Evolutionary conservation across 441 rosid genomes (phyloP), one percentile per base, ranked within the genome.

Genomic region (Bocquillonia castaneifolia): DNA sequence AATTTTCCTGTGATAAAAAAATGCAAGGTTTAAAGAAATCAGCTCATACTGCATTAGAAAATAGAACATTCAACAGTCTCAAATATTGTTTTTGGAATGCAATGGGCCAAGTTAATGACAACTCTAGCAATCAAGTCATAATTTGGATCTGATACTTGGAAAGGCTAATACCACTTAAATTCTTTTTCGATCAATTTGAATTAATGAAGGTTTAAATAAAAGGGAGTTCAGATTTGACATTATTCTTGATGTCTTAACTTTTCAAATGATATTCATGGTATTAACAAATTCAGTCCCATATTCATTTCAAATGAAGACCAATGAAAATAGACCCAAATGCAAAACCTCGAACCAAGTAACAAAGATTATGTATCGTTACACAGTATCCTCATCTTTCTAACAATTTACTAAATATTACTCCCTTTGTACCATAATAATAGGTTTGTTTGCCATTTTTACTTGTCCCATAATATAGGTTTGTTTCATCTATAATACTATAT

Each of bases 1-100:
- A 82, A 66, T 82, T 86, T 83, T 94, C 99, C 99, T 94, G 77
- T 18, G 40, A 51, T 67, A 73, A 59, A 72, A 69, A 62, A 62
- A 63, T 44, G n/a, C 31, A 58, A 29, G 3, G 22, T 18, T 28
- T 28, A 25, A 34, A 44, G 32, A 50, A 36, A 44, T 34, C 42
- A 53, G 62, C 31, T 34, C 36, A 23, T 22, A 0, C 17, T 53
- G 42, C 10, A 12, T 39, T 36, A 36, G 34, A 20, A 10, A 28
- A 17, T 4, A 53, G 39, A 62, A 45, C n/a, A 17, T 51, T 25
- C 18, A 59, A 26, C 18, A 59, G 47, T 45, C 8, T 9, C 29
- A 7, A 18, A 63, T 45, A n/a, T n/a, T 12, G 45, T 50, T 36
- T 2, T 17, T 48, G 25, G 3, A 44, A 44, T 15, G 12, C 37